Base-by-base conservation (phyloP, 164 flowering plant genomes). In the Aristolochia contorta region DNA sequence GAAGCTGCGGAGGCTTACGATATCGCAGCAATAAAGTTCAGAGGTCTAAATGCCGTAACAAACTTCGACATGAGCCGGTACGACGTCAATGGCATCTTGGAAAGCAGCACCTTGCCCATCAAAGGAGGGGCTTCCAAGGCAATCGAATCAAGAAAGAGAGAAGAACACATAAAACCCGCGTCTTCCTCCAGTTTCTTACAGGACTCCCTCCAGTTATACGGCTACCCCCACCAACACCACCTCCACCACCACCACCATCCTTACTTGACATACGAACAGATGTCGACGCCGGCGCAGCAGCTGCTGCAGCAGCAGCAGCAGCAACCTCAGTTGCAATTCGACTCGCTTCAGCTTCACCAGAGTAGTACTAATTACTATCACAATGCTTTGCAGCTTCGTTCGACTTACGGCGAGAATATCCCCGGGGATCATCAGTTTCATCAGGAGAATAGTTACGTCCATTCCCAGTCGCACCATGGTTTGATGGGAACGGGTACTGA, bases 1-100 rank as follows among this genome's bases (percentile, higher is more conserved):
- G 96, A 89, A 70, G 96, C 96, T 0, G 96, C 96, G 1, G 93
- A 86, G 67, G 96, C 93, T 0, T 89, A 89, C 56, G 96, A 89
- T 69, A 83, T 89, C 0, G 96, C 96, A 2, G 93, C 96, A 0
- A 86, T 89, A 59, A 89, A 86, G 64, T 89, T 84, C 65, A 65
- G 93, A 64, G 96, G 96, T 20, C 79, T 84, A 3, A 86, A 79
- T 32, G 96, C 96, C 0, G 91, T 89, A 2, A 89, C 96, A 3
- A 89, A 89, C 71, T 89, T 89, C 56, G 92, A 89, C 68, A 86
- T 88, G 85, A 80, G 50, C 60, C 80, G 93, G 0, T 89, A 89
- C 56, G 94, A 89, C 46, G 91, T 89, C n/a, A 82, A 84, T 62
- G 73, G 77, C 65, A 89, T 89, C 27, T 80, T 89, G 4, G 93